These are phyloP conservation scores for Trichoderma guizhouense DNA, from an alignment of 2,329 filamentous ascomycete species.

Conservation along the genomic window DNA sequence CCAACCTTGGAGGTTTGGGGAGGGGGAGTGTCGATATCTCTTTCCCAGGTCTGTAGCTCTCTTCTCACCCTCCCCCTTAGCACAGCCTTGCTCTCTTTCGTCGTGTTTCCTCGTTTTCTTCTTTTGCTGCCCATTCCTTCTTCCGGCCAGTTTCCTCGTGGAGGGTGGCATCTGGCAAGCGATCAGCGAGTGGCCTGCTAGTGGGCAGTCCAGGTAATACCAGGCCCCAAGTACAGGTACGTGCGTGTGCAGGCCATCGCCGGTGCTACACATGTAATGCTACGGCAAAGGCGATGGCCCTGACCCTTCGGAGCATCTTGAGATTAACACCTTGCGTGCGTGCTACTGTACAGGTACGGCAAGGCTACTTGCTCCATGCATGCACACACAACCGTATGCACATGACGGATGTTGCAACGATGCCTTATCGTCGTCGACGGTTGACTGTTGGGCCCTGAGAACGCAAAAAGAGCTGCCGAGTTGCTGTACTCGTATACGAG, in stretches of 20 bases:
- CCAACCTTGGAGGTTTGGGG: background rate
- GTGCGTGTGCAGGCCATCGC: background rate
- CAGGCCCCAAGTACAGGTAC: background rate
- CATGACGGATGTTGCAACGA: background rate
- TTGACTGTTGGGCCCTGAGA: background rate
- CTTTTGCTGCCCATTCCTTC: background rate
- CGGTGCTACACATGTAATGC: background rate
- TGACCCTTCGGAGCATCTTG: background rate
- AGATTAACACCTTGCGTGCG: background rate
- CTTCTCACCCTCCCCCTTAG: background rate
- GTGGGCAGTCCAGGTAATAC: background rate
- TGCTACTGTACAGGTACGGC: background rate
- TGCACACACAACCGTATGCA: constrained; percentile 11
- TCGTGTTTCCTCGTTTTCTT: background rate
- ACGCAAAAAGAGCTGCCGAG: background rate
- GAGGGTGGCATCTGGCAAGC: background rate
- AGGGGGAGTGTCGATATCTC: constrained; percentile 8
- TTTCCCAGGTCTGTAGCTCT: background rate
- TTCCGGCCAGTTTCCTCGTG: background rate
- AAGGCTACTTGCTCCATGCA: background rate
- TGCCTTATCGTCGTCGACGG: background rate
- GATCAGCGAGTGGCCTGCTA: background rate
- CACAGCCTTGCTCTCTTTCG: constrained; percentile 11
- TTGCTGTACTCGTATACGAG: background rate
- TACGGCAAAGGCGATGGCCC: background rate